Evolutionary conservation across 345 rosid genomes (phyloP), one percentile per base, ranked within the genome.

Genomic region (Cochlearia excelsa): DNA sequence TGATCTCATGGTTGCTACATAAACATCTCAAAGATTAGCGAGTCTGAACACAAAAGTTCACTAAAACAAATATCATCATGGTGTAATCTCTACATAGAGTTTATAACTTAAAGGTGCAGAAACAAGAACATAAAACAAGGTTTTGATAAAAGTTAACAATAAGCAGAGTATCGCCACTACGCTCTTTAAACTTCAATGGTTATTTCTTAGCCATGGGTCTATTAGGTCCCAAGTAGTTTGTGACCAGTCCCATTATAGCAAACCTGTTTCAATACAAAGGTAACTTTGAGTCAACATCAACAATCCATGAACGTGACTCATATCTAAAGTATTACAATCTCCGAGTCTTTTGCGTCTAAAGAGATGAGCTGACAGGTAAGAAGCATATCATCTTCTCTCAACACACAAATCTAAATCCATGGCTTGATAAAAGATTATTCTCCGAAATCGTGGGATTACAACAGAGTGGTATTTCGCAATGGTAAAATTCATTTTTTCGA

Each of bases 181-280:
- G 3, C 33, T 60, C 54, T 37, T n/a, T 33, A 33, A 9, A 30
- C 49, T 8, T 57, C 0, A 30, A 40, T 2, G 57, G 31, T 46
- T 34, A 71, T 65, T 71, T 79, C 73, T 79, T 69, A 6, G 79
- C n/a, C 30, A 74, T 79, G 3, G 90, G 83, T 74, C 91, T 93
- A 59, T 87, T 63, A 49, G 91, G 86, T 4, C 97, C 97, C 27
- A 89, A 61, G 84, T 89, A 89, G 74, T 86, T 93, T 65, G 97
- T 83, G 51, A 83, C 99, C 80, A 93, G 65, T 41, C 99, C 99
- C 99, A 93, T 93, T 50, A 93, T 73, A 45, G 95, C 97, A 78
- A 89, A 93, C 98, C 98, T 92, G 85, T 61, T 65, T 53, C 7
- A 10, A 46, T 31, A 42, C 55, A 67, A 34, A 44, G 42, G 23